A percentile compares a stretch with the other conserved stretches of the same genome.
phyloP scores from a whole-genome alignment of 371 early-diverging fungal species.

The Capniomyces stellatus region DNA sequence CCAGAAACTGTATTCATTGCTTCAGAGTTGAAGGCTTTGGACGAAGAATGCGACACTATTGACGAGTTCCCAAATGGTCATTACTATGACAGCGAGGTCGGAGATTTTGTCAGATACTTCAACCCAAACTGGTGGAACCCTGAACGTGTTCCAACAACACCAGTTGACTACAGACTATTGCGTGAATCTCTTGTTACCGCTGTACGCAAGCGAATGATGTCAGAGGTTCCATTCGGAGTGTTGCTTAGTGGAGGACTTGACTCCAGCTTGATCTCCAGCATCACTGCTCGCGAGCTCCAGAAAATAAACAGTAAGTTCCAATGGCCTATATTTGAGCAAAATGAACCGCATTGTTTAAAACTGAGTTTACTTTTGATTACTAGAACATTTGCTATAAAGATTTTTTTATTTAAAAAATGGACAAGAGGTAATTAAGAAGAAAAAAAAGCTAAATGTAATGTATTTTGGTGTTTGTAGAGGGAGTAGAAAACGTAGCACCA shows the following conservation, averaged over 20 bases:
- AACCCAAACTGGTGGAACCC: slow-evolving; percentile 76
- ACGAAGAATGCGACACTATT: slow-evolving; percentile 88
- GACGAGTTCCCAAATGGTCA: slow-evolving; percentile 91
- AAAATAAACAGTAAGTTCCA: slow-evolving; percentile 27
- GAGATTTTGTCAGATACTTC: slow-evolving; percentile 66
- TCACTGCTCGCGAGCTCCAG: slow-evolving; percentile 64
- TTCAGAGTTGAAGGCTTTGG: slow-evolving; percentile 83
- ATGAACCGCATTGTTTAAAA: too few relatives aligned
- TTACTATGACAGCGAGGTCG: slow-evolving; percentile 58
- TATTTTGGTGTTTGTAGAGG: too few relatives aligned
- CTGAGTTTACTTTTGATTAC: too few relatives aligned
- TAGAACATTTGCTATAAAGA: too few relatives aligned
- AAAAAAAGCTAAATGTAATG: too few relatives aligned
- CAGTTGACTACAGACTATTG: slow-evolving; percentile 38
- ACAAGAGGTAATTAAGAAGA: too few relatives aligned
- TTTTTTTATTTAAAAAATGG: too few relatives aligned
- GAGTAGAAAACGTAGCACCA: too few relatives aligned
- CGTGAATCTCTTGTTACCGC: slow-evolving; percentile 62
- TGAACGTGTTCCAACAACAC: slow-evolving; percentile 18
- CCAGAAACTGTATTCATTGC: slow-evolving; percentile 80
- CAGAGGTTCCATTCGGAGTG: slow-evolving; percentile 93
- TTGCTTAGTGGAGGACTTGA: slow-evolving; percentile 88
- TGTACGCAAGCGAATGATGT: slow-evolving; percentile 89
- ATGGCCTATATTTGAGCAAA: slow-evolving; percentile 10
- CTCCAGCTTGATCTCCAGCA: slow-evolving; percentile 81